These are phyloP conservation scores for Leucocoprinus sp. DNA, from an alignment of 768 basidiomycete genomes.

Conservation along the genomic window DNA sequence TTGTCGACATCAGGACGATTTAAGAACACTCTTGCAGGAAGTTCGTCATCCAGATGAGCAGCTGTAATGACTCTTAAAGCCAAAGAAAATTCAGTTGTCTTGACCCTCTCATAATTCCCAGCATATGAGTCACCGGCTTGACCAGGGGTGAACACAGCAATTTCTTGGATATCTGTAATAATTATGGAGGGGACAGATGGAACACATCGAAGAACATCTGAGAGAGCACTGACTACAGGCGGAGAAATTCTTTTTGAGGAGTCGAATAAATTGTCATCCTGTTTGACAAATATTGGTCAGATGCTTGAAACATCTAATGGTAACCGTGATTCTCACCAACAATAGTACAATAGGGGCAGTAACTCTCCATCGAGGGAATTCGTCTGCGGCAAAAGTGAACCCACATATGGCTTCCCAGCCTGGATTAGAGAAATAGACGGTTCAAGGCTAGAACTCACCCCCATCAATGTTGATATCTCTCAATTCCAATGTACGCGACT, in stretches of 20 bases:
- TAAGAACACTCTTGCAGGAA: not conserved
- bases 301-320: not conserved
- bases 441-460: conserved; percentile 7
- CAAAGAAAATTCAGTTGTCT: conserved; percentile 11
- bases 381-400: conserved; percentile 11
- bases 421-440: not conserved
- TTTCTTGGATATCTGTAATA: conserved; percentile 12
- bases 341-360: conserved; percentile 11
- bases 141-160: conserved; percentile 9
- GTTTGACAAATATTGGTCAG: not conserved
- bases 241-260: conserved; percentile 2
- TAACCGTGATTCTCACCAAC: conserved; percentile 6
- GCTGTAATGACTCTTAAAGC: conserved; percentile 13
- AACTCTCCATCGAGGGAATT: not conserved
- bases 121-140: not conserved
- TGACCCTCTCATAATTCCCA: conserved; percentile 12
- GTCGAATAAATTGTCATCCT: conserved; percentile 8
- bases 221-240: conserved; percentile 1
- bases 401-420: conserved; percentile 7
- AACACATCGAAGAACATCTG: conserved; percentile 6
- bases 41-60: conserved; percentile 11
- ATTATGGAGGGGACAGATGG: conserved; percentile 8
- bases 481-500: conserved; percentile 15
- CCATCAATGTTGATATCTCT: conserved; percentile 12
- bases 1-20: not conserved